These are phyloP conservation scores for Cyberlindnera nakhonratchasimensis DNA, from an alignment of 805 yeast species.

Conservation along the genomic window DNA sequence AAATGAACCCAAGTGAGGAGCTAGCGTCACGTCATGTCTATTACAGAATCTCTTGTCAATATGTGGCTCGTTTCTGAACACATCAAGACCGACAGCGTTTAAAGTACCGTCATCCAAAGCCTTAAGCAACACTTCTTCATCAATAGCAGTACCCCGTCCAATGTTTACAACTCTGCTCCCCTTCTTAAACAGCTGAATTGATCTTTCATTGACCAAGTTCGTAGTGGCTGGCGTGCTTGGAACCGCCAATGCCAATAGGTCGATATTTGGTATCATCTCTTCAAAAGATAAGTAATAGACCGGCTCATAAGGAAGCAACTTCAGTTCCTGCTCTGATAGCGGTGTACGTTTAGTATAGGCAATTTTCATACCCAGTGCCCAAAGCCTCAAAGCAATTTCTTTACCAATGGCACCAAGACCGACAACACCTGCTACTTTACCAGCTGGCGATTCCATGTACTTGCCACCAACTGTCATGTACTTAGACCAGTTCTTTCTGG, in stretches of 20 bases:
- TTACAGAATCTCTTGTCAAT: conserved; percentile 47
- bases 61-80: conserved; percentile 58
- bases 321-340: conserved; percentile 33
- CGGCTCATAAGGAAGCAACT: conserved; percentile 43
- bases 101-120: conserved; percentile 60
- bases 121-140: conserved; percentile 56
- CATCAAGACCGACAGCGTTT: conserved; percentile 70
- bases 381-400: conserved; percentile 52
- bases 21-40: conserved; percentile 60
- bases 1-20: conserved; percentile 74
- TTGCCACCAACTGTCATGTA: conserved; percentile 46
- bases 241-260: conserved; percentile 59
- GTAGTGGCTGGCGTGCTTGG: conserved; percentile 60
- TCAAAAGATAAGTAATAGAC: conserved; percentile 44
- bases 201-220: conserved; percentile 46
- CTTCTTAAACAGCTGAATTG: conserved; percentile 44
- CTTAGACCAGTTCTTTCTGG: conserved; percentile 37
- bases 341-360: conserved; percentile 55
- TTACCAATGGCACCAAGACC: conserved; percentile 77
- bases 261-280: conserved; percentile 39
- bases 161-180: conserved; percentile 66
- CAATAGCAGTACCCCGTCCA: conserved; percentile 67
- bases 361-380: conserved; percentile 58
- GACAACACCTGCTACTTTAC: conserved; percentile 55
- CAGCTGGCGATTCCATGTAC: conserved; percentile 46